Base-by-base conservation (phyloP, 306 rosid genomes). In the Corylus avellana region DNA sequence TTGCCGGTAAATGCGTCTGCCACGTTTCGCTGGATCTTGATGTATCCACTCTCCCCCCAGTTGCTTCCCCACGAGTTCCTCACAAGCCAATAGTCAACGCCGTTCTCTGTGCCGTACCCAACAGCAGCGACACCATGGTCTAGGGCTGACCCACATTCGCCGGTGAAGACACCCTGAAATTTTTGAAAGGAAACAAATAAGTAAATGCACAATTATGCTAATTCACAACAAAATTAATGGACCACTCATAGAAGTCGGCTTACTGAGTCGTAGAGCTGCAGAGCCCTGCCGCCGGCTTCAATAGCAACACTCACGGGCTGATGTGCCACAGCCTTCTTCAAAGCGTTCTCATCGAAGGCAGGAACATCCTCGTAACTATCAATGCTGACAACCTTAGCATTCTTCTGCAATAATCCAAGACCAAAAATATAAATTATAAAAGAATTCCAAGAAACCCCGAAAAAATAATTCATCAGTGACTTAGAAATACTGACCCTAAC, bases 21-120 rank as follows among this genome's bases (percentile, higher is more conserved):
- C 51, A 83, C 81, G 25, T 95, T 95, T 14, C 99, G 91, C 75
- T 95, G 78, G 0, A 95, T 14, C 85, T 88, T 95, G 86, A 95
- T 80, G 81, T 95, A 95, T 5, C 99, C 99, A 66, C 83, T 80
- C 82, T 95, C 98, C 20, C 99, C 98, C 98, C 99, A 95, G 5
- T 39, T 66, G 63, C 79, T 78, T 59, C 99, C 99, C 99, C 99
- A 95, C 18, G 98, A 95, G 76, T 95, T 95, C 90, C 98, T 93
- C 78, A 93, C 96, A 1, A 95, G 86, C 99, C 99, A 93, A 81
- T 91, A 95, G 64, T 95, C 99, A 8, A 79, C 61, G 13, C 96
- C 98, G 61, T 92, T 86, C 83, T 92, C 98, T 14, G 82, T 80
- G 20, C 98, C 98, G 78, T 92, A 95, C 37, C 98, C 98, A 18